Base-by-base conservation (phyloP, 2,329 filamentous ascomycete genomes). In the Cadophora gregata region DNA sequence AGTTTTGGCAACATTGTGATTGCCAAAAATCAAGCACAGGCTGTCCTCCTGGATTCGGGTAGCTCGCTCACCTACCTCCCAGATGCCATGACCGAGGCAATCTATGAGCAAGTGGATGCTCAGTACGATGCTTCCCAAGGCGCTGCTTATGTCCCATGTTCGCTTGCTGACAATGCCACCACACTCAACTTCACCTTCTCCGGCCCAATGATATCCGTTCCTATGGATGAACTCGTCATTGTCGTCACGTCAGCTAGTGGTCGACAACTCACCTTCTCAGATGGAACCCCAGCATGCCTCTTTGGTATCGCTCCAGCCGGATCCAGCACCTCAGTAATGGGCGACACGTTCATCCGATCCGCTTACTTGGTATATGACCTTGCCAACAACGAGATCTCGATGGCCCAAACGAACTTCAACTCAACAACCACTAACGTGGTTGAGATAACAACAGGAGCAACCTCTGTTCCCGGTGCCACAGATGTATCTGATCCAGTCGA, bases 331-430 rank as follows among this genome's bases (percentile, higher is more conserved):
- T 83, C 84, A 51, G 86, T 92, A 1, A 80, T 93, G 31, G 91
- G 91, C 19, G 91, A 93, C 75, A 91, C 90, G 0, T 93, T 93
- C 77, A 80, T 93, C 63, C 83, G 91, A 58, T 90, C 88, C 42
- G 90, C 90, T 0, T 93, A 93, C 72, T 85, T 92, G 16, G 90
- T 93, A 12, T 93, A 91, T 75, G 90, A 93, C 75, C 81, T 93
- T 25, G 86, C 82, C 31, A 92, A 91, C 77, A 88, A 92, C 75
- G 83, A 90, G 78, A 88, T 93, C 70, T 89, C 88, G 1, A 79
- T 93, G 36, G 91, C 90, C 1, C 87, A 90, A 76, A 89, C 89
- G 21, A 85, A 83, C 60, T 89, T 88, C 77, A 86, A 90, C 74
- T 80, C 83, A 4, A 84, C 84, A 0, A 67, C 73, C 19, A 81